Conservation (phyloP, 1,139 yeast species). For the Nakaseomyces kungkrabaensis region DNA sequence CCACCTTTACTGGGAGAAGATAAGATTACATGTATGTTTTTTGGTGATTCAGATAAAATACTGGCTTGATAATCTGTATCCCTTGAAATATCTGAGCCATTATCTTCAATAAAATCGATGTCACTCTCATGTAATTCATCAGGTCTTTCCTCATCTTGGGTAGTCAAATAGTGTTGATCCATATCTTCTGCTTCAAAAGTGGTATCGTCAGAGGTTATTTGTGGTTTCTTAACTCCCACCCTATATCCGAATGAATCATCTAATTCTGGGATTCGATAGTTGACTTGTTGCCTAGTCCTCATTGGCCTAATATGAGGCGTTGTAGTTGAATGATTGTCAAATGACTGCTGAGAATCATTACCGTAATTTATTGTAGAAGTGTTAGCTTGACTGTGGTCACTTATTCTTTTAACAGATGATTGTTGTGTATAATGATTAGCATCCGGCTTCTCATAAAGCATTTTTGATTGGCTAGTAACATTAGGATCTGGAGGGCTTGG, state of each 20-base stretch:
- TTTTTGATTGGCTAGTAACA: not conserved
- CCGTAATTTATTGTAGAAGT: not conserved
- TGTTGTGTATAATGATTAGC: not conserved
- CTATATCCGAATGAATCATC: conserved; percentile 26
- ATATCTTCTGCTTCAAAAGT: conserved; percentile 29
- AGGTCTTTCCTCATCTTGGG: conserved; percentile 22
- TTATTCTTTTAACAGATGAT: not conserved
- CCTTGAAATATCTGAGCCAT: conserved; percentile 12
- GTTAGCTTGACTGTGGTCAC: not conserved
- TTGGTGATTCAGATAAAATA: not conserved
- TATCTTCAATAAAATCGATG: conserved; percentile 24
- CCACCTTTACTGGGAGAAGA: conserved; percentile 8
- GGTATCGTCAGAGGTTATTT: conserved; percentile 10
- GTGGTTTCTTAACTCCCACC: conserved; percentile 11
- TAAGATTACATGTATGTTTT: conserved; percentile 9
- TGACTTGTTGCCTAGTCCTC: conserved; percentile 14
- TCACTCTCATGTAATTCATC: conserved; percentile 22
- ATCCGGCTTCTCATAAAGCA: not conserved
- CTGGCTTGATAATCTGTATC: conserved; percentile 14
- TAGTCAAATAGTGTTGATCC: conserved; percentile 21
- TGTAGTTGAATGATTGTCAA: not conserved
- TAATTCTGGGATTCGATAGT: conserved; percentile 24
- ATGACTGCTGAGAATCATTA: not conserved
- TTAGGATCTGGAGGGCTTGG: not conserved
- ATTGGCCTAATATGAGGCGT: conserved; percentile 7